Conservation (phyloP, 1,139 yeast species). For the Yarrowia galli region DNA sequence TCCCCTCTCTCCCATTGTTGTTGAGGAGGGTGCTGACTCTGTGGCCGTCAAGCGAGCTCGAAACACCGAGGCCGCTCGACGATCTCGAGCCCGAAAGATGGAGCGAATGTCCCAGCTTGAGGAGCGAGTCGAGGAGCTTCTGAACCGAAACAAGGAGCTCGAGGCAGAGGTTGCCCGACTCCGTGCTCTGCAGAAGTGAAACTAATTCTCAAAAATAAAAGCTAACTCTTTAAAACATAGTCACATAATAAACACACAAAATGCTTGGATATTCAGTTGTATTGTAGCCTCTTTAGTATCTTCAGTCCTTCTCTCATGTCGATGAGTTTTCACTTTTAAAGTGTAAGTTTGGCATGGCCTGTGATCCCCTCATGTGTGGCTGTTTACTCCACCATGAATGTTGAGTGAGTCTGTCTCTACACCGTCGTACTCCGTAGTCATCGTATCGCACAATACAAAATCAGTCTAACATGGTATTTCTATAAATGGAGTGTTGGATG, state of each 20-base stretch:
- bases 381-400: no score
- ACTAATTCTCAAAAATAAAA: slow-evolving; percentile 20
- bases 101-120: slow-evolving; percentile 91
- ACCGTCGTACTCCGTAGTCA: no score
- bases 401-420: no score
- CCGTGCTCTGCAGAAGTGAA: slow-evolving; percentile 28
- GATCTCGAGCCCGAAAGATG: slow-evolving; percentile 94
- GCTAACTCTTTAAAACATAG: slow-evolving; percentile 37
- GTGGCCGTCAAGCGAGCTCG: slow-evolving; percentile 82
- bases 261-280: slow-evolving; percentile 6
- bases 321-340: no score
- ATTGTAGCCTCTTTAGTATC: background rate
- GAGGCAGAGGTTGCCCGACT: slow-evolving; percentile 48
- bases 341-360: no score
- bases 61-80: slow-evolving; percentile 97
- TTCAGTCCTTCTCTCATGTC: background rate
- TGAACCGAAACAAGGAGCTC: slow-evolving; percentile 50
- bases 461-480: background rate
- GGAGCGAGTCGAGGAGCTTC: slow-evolving; percentile 72
- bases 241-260: slow-evolving; percentile 3
- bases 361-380: no score
- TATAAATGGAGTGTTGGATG: slow-evolving; percentile 21
- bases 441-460: no score
- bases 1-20: slow-evolving; percentile 68
- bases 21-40: slow-evolving; percentile 64